phyloP scores from a whole-genome alignment of 805 yeast genomes.

The Ogataea degrootiae region DNA sequence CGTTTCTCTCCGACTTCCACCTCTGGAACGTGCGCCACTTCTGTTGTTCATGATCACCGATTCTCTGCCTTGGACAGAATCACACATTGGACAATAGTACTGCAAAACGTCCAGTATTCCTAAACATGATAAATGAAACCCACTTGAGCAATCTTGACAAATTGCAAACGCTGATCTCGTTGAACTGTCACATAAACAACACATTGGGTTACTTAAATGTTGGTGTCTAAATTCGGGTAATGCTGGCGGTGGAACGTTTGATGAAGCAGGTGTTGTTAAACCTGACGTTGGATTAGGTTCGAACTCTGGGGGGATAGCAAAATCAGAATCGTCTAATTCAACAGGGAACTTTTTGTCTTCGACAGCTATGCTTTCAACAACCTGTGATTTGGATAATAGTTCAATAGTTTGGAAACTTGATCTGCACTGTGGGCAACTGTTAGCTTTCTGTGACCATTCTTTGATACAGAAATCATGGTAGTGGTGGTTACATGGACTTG shows the following conservation, averaged over 20 bases:
- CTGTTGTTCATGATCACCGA: constrained; percentile 12
- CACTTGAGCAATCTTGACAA: constrained; percentile 30
- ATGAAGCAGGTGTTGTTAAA: neutral
- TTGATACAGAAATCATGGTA: constrained; percentile 33
- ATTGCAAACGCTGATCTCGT: constrained; percentile 21
- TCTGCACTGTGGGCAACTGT: constrained; percentile 34
- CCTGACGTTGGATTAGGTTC: constrained; percentile 1
- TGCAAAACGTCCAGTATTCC: constrained; percentile 21
- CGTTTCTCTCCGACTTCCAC: neutral
- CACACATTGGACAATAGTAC: constrained; percentile 35
- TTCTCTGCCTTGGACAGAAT: constrained; percentile 24
- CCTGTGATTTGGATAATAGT: constrained; percentile 10
- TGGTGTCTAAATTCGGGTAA: constrained; percentile 15
- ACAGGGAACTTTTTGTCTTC: constrained; percentile 21
- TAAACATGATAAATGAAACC: constrained; percentile 29
- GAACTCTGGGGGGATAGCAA: constrained; percentile 7
- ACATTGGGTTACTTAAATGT: constrained; percentile 21
- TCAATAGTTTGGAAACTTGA: constrained; percentile 20
- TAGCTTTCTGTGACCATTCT: constrained; percentile 33
- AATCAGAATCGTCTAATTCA: constrained; percentile 20
- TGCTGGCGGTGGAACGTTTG: neutral
- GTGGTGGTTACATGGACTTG: constrained; percentile 30
- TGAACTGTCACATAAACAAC: constrained; percentile 30
- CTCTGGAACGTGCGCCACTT: constrained; percentile 3
- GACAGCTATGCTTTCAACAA: constrained; percentile 15